These are phyloP conservation scores for Oryza meridionalis DNA, from an alignment of 176 grass and related monocot genomes.

Conservation along the genomic window DNA sequence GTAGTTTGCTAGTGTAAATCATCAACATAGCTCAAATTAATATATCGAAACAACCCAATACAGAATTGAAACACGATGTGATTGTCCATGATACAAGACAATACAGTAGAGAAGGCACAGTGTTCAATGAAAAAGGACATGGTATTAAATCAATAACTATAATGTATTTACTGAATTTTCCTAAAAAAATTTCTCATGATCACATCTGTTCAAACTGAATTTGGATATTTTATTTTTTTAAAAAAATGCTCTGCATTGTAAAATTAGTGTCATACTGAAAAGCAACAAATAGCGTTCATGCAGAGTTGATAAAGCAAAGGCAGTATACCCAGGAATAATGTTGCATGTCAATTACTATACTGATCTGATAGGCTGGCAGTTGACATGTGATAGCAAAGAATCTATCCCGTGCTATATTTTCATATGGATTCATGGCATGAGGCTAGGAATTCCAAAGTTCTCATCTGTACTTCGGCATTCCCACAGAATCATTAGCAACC, in stretches of 20 bases:
- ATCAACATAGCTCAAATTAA: neutral
- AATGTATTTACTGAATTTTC: neutral
- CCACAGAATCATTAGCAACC: slow-evolving; percentile 7
- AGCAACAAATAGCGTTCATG: neutral
- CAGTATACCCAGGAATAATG: neutral
- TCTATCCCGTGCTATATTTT: neutral
- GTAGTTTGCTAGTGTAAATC: slow-evolving; percentile 1
- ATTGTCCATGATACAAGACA: neutral
- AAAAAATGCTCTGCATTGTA: neutral
- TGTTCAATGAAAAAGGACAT: neutral
- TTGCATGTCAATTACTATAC: neutral
- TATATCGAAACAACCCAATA: neutral
- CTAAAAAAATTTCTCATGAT: neutral
- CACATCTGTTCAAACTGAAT: neutral
- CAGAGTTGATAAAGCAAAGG: neutral
- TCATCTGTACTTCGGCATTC: neutral
- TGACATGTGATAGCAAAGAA: neutral
- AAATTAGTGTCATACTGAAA: slow-evolving; percentile 5
- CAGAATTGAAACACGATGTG: neutral
- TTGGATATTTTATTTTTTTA: neutral
- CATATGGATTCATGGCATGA: neutral
- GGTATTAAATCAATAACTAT: neutral
- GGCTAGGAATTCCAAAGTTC: neutral
- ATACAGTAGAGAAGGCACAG: neutral
- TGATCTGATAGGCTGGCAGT: neutral